A percentile compares a stretch with the other conserved stretches of the same genome.
Evolutionary conservation across 2,329 filamentous ascomycete species (phyloP).

Genomic region (Hymenoscyphus occultus): DNA sequence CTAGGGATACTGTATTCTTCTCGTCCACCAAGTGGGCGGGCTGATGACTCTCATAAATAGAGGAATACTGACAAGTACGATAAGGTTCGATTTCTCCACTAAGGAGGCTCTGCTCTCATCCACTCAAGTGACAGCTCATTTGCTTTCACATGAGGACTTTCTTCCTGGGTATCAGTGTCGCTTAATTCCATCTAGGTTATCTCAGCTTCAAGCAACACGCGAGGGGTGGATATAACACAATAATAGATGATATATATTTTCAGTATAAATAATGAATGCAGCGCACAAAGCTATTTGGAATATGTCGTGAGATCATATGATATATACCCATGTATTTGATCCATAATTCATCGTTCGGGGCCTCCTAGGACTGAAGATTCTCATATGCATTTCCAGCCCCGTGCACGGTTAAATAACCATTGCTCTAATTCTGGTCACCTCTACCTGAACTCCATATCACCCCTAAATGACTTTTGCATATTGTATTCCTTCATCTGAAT

Average conservation of each 20-base stretch:
- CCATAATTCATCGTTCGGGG: not conserved
- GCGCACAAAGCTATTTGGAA: not conserved
- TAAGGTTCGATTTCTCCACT: too few species aligned
- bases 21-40: too few species aligned
- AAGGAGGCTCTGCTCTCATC: too few species aligned
- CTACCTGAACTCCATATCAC: slow-evolving; percentile 11
- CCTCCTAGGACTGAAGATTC: not conserved
- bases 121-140: too few species aligned
- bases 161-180: too few species aligned
- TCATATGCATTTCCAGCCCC: not conserved
- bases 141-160: too few species aligned
- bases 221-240: not conserved
- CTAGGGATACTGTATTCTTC: too few species aligned
- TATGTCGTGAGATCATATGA: not conserved
- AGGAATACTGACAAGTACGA: too few species aligned
- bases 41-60: too few species aligned
- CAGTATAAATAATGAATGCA: not conserved
- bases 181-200: not conserved
- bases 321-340: not conserved
- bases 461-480: not conserved
- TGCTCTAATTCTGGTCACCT: not conserved
- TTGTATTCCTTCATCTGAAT: slow-evolving; percentile 48
- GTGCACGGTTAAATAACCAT: slow-evolving; percentile 2
- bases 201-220: not conserved
- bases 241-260: not conserved